Base-by-base conservation (phyloP, 2,329 filamentous ascomycete species). In the Trichoderma oligosporum region DNA sequence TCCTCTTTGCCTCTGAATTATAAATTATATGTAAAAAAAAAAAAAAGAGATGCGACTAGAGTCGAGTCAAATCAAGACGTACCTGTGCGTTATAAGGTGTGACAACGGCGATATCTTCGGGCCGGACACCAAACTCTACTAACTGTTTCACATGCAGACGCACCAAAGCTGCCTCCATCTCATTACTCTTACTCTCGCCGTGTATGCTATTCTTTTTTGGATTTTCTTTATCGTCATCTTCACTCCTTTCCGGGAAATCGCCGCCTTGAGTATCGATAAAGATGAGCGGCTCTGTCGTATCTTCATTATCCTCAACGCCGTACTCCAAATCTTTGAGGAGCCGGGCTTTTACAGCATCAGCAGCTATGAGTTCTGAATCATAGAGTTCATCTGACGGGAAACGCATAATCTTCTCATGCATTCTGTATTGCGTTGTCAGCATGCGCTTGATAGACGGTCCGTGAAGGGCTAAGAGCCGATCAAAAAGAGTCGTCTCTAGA, bases 211-310 rank as follows among this genome's bases (percentile, higher is more conserved):
- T 72, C 62, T 77, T 80, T 63, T 74, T 78, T 36, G 67, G 66
- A 8, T 66, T 62, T 35, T 73, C 70, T 70, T 76, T 78, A 53
- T 85, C 85, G 22, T 87, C 85, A 12, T 91, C 89, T 65, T 95
- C 89, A 44, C 82, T 85, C 68, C 84, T 87, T 74, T 97, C 92
- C 0, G 88, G 85, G 60, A 93, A 97, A 66, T 95, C 89, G 0
- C 92, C 94, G 8, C 94, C 94, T 71, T 97, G 94, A 0, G 94
- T 99, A 68, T 99, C 94, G 70, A 91, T 95, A 72, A 97, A 97
- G 8, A 99, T 83, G 2, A 99, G 74, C 0, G 94, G 89, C 71
- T 96, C 91, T 46, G 74, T 82, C 0, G 93, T 97, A 66, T 99
- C 90, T 62, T 97, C 94, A 0, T 83, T 91, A 51, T 89, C 86